Conservation (phyloP, 129 eudicot species). For the Artemisia tridentata region DNA sequence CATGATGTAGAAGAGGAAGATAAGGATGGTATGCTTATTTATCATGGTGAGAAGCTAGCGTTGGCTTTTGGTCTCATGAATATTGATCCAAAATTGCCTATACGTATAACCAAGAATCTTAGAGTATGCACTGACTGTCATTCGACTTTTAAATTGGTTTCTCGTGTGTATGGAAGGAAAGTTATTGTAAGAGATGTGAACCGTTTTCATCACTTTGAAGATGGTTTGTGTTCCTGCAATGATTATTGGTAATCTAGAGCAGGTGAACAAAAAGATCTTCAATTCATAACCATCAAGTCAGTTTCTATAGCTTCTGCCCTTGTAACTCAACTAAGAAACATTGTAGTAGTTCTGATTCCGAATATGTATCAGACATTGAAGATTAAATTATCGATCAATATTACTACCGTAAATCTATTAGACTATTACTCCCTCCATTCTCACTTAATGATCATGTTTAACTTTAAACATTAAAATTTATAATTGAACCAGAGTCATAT, state of each 20-base stretch:
- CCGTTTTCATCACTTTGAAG: slow-evolving; percentile 44
- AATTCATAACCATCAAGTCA: background rate
- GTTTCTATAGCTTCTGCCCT: background rate
- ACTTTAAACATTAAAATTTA: no score
- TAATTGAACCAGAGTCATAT: no score
- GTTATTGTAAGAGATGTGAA: slow-evolving; percentile 36
- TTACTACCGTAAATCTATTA: no score
- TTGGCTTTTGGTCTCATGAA: slow-evolving; percentile 43
- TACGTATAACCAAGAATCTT: slow-evolving; percentile 43
- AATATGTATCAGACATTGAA: no score
- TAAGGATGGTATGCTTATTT: slow-evolving; percentile 25
- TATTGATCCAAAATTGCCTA: slow-evolving; percentile 19
- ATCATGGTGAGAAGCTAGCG: slow-evolving; percentile 46
- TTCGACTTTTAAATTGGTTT: slow-evolving; percentile 28
- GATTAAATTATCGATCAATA: no score
- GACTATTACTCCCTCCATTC: no score
- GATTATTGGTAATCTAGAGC: slow-evolving; percentile 32
- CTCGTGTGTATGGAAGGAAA: slow-evolving; percentile 31
- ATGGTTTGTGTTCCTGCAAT: slow-evolving; percentile 36
- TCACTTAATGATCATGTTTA: no score
- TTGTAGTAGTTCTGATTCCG: no score
- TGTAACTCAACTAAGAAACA: no score
- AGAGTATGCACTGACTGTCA: slow-evolving; percentile 45
- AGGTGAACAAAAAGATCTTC: no score
- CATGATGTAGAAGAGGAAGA: slow-evolving; percentile 52